These are phyloP conservation scores for Chaetomidium leptoderma DNA, from an alignment of 495 filamentous ascomycete genomes.

Conservation along the genomic window DNA sequence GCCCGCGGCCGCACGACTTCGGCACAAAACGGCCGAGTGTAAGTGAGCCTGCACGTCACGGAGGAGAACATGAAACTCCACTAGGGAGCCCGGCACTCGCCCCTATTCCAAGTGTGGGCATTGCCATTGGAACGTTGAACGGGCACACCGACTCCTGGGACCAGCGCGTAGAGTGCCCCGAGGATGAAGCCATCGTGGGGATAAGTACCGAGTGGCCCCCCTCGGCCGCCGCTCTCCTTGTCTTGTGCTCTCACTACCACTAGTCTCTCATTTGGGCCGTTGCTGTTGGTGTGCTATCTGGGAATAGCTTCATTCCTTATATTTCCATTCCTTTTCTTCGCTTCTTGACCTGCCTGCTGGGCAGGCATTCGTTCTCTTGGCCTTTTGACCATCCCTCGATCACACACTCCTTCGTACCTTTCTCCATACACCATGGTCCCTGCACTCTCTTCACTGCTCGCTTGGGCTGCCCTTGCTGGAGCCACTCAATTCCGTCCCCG, in stretches of 20 bases:
- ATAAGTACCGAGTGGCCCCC: constrained; percentile 22
- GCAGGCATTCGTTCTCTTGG: constrained; percentile 33
- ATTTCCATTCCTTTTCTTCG: constrained; percentile 21
- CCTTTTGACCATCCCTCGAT: constrained; percentile 1
- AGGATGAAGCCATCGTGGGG: constrained; percentile 9
- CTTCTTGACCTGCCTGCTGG: constrained; percentile 30
- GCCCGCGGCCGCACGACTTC: constrained; percentile 1
- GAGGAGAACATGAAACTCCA: constrained; percentile 19
- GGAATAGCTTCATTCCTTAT: constrained; percentile 29
- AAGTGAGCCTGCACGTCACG: constrained; percentile 11
- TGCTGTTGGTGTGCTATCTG: constrained; percentile 14
- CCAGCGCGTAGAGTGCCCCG: constrained; percentile 4
- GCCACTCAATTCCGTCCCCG: constrained; percentile 30
- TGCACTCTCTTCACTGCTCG: constrained; percentile 27
- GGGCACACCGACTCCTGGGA: not conserved
- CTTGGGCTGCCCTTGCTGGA: constrained; percentile 24
- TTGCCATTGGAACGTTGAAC: not conserved
- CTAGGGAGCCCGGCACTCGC: not conserved
- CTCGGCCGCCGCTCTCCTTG: not conserved
- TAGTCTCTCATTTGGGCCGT: constrained; percentile 3
- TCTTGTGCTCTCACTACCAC: not conserved
- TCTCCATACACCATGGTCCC: constrained; percentile 22
- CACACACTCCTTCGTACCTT: constrained; percentile 5
- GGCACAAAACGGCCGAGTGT: constrained; percentile 16
- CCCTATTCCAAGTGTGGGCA: not conserved